Evolutionary conservation across 1,284 basidiomycete species (phyloP), one percentile per base, ranked within the genome.

Genomic region (Bondarzewia mesenterica): DNA sequence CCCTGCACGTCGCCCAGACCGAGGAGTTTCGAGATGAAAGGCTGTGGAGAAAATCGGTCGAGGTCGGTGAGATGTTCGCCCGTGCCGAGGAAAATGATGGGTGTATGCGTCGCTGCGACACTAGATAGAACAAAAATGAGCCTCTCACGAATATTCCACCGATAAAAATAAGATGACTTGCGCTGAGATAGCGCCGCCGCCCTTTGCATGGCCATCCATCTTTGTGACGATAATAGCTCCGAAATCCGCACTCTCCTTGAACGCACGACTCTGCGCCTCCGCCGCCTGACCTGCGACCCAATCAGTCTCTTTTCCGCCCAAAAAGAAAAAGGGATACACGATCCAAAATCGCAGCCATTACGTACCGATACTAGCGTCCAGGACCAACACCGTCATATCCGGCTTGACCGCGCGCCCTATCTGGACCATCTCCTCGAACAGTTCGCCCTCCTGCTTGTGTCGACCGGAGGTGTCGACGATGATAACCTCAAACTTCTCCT

Each of bases 181-280:
- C 93, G 95, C 95, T 42, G 96, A 99, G 54, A 99, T 99, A 29
- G 96, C 96, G 51, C 96, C 96, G 67, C 96, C 96, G 56, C 96
- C 96, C 66, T 98, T 99, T 1, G 96, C 96, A 63, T 99, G 96
- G 5, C 96, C 96, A 60, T 99, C 96, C 80, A 99, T 93, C 71
- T 99, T 99, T 20, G 96, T 99, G 16, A 99, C 95, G 56, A 99
- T 96, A 59, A 99, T 99, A 1, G 95, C 94, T 57, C 95, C 96
- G 65, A 98, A 99, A 62, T 96, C 85, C 14, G 94, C 90, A 54
- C 89, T 93, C 54, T 98, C 93, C 69, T 99, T 99, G 78, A 99
- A 99, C 1, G 96, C 96, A 36, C 82, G 80, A 63, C 86, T 89
- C 63, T 99, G 96, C 3, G 89, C 88, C 64, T 99, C 96, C 20